A percentile compares a stretch with the other conserved stretches of the same genome.
These are phyloP conservation scores for Lachancea fermentati DNA, from an alignment of 805 yeast genomes.

Conservation along the genomic window DNA sequence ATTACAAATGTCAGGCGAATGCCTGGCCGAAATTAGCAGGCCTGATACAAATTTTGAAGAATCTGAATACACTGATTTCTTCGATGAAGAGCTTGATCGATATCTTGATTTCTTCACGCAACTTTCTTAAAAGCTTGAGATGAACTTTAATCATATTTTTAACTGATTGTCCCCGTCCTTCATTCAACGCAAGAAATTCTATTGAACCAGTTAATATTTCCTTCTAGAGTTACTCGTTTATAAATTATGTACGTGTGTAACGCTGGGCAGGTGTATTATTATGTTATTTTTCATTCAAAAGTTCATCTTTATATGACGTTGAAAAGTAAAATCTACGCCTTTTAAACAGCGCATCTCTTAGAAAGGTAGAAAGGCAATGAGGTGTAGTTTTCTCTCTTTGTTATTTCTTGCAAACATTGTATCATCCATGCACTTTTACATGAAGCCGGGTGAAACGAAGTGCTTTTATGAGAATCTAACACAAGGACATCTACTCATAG, in stretches of 20 bases:
- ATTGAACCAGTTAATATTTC: too few relatives aligned
- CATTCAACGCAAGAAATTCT: too few relatives aligned
- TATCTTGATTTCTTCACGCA: slow-evolving; percentile 4
- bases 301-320: too few relatives aligned
- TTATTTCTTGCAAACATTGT: too few relatives aligned
- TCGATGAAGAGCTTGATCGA: slow-evolving; percentile 9
- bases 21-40: neutral
- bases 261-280: too few relatives aligned
- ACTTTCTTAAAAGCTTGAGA: neutral
- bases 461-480: slow-evolving; percentile 85
- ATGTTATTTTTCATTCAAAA: too few relatives aligned
- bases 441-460: slow-evolving; percentile 65
- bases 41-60: neutral
- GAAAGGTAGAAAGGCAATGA: too few relatives aligned
- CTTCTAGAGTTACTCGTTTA: too few relatives aligned
- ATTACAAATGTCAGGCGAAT: neutral
- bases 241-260: too few relatives aligned
- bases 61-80: slow-evolving; percentile 8
- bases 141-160: neutral
- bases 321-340: too few relatives aligned
- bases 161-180: neutral
- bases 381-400: too few relatives aligned
- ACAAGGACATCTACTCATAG: slow-evolving; percentile 73
- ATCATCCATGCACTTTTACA: slow-evolving; percentile 59
- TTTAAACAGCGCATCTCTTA: too few relatives aligned